Conservation (phyloP, 768 basidiomycete genomes). For the Amanita pseudoporphyria region DNA sequence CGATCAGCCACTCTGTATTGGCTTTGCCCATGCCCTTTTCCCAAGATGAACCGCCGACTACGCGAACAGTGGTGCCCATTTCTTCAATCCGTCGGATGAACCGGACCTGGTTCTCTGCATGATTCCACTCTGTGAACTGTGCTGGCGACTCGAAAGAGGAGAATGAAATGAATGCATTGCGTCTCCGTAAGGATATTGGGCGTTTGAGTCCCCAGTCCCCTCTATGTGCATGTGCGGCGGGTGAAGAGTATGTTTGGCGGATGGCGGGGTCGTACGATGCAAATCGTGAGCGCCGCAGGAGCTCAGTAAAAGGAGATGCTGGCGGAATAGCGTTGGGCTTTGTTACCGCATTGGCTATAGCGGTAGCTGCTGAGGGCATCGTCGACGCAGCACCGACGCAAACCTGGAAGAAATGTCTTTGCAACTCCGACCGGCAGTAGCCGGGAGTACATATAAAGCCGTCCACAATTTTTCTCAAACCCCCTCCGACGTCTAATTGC, state of each 20-base stretch:
- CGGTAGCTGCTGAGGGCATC: slow-evolving; percentile 5
- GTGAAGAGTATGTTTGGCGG: slow-evolving; percentile 67
- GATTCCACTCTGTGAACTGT: slow-evolving; percentile 71
- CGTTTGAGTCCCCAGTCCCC: slow-evolving; percentile 86
- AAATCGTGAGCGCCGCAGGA: slow-evolving; percentile 77
- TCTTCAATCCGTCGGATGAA: slow-evolving; percentile 64
- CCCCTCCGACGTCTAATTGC: slow-evolving; percentile 78
- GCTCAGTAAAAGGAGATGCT: slow-evolving; percentile 62
- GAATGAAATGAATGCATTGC: slow-evolving; percentile 56
- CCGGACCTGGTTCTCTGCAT: slow-evolving; percentile 53
- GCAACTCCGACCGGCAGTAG: slow-evolving; percentile 15
- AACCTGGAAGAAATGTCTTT: slow-evolving; percentile 6
- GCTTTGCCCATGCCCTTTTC: slow-evolving; percentile 26
- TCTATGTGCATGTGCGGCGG: slow-evolving; percentile 58
- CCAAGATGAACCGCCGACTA: slow-evolving; percentile 26
- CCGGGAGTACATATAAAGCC: slow-evolving; percentile 24
- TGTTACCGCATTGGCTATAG: slow-evolving; percentile 12
- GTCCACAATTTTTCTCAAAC: slow-evolving; percentile 15
- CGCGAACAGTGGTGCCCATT: slow-evolving; percentile 32
- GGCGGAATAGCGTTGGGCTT: slow-evolving; percentile 19
- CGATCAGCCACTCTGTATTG: slow-evolving; percentile 21
- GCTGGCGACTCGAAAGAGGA: slow-evolving; percentile 61
- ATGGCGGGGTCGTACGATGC: slow-evolving; percentile 70
- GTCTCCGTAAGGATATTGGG: slow-evolving; percentile 58
- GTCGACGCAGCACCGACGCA: neutral